phyloP scores from a whole-genome alignment of 441 rosid species.

The Aquilaria agallochum region DNA sequence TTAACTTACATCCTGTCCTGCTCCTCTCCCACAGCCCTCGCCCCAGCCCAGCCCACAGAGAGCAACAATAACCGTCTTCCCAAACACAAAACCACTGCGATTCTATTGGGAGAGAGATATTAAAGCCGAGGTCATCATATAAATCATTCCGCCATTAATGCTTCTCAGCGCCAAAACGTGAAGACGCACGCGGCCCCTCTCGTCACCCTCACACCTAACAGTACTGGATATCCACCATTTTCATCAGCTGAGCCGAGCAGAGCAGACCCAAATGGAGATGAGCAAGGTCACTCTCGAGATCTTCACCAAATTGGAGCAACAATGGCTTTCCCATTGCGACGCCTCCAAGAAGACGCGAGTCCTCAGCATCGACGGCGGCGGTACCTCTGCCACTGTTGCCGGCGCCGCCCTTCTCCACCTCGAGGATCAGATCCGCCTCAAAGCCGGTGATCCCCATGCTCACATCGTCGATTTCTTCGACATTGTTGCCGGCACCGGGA shows the following conservation, averaged over 20 bases:
- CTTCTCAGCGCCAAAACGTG: constrained; percentile 34
- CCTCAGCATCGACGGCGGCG: constrained; percentile 92
- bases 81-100: constrained; percentile 1
- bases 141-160: constrained; percentile 23
- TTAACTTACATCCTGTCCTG: too few relatives aligned
- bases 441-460: constrained; percentile 60
- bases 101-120: constrained; percentile 8
- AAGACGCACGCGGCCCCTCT: neutral
- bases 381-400: constrained; percentile 64
- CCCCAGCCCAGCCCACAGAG: constrained; percentile 4
- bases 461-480: constrained; percentile 83
- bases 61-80: neutral
- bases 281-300: constrained; percentile 91
- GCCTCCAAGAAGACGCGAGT: constrained; percentile 56
- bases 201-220: too few relatives aligned
- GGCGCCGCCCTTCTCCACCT: constrained; percentile 67
- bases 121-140: too few relatives aligned
- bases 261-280: constrained; percentile 49
- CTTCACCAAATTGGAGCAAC: constrained; percentile 80
- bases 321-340: constrained; percentile 90
- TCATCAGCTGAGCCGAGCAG: neutral
- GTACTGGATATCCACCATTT: too few relatives aligned
- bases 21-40: constrained; percentile 2
- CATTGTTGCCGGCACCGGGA: constrained; percentile 75
- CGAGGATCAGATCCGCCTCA: constrained; percentile 88